Evolutionary conservation across 2,329 filamentous ascomycete genomes (phyloP).

Genomic region (Zalaria sp.): DNA sequence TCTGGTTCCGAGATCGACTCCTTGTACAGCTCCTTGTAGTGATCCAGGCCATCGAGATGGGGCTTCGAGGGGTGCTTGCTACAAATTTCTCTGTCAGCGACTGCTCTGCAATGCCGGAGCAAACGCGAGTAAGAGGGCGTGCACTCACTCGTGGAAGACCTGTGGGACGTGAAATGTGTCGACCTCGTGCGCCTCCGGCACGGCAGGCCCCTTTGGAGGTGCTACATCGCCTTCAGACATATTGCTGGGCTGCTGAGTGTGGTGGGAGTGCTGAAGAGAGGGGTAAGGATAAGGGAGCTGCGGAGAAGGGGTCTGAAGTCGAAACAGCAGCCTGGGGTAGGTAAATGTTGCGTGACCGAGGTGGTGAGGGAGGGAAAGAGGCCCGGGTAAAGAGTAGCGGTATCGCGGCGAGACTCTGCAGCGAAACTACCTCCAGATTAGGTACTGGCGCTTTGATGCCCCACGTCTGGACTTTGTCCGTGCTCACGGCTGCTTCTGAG

Average conservation of each 20-base stretch:
- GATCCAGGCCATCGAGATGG: conserved; percentile 44
- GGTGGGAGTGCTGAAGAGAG: too few relatives aligned
- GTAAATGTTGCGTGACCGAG: too few relatives aligned
- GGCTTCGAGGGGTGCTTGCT: conserved; percentile 46
- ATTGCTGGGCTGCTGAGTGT: neutral
- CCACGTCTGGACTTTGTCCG: too few relatives aligned
- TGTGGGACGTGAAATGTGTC: conserved; percentile 54
- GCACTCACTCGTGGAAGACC: conserved; percentile 31
- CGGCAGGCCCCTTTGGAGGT: conserved; percentile 37
- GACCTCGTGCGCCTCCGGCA: conserved; percentile 62
- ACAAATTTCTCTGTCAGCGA: conserved; percentile 7
- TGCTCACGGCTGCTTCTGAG: too few relatives aligned
- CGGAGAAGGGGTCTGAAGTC: too few relatives aligned
- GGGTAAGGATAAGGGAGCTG: too few relatives aligned
- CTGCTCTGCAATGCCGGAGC: neutral
- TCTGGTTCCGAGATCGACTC: conserved; percentile 83
- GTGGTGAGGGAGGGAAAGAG: too few relatives aligned
- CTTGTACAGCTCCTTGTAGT: conserved; percentile 52
- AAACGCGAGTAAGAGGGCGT: conserved; percentile 7
- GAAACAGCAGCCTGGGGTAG: too few relatives aligned
- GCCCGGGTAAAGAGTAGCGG: too few relatives aligned
- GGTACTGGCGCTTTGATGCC: too few relatives aligned
- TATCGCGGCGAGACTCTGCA: too few relatives aligned
- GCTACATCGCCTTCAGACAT: conserved; percentile 32
- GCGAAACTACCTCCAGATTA: too few relatives aligned